Evolutionary conservation across 306 rosid species (phyloP).

Genomic region (Cyclanthera cordifolia): DNA sequence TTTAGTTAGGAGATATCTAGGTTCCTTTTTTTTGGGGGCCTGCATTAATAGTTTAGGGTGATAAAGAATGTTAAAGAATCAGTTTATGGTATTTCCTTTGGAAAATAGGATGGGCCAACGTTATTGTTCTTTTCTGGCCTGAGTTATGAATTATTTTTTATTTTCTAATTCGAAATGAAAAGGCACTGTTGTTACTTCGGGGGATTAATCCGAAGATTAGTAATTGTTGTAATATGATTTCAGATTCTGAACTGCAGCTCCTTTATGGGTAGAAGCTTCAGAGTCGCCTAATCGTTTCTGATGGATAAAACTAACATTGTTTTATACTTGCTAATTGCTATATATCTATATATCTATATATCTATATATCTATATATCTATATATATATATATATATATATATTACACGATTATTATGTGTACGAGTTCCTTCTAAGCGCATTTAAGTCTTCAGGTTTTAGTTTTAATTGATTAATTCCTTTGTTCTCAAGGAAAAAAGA

Average conservation of each 20-base stretch:
- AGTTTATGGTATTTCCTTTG: neutral
- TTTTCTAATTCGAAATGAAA: neutral
- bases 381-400: too few species aligned
- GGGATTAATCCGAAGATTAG: neutral
- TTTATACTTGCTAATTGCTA: neutral
- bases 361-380: too few species aligned
- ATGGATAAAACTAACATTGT: neutral
- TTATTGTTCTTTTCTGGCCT: neutral
- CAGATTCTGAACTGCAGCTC: neutral
- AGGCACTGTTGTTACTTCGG: neutral
- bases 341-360: too few species aligned
- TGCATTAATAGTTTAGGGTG: neutral
- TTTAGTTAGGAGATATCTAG: neutral
- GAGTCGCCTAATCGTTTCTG: neutral
- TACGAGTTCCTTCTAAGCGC: neutral
- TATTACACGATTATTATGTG: neutral
- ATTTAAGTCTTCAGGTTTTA: neutral
- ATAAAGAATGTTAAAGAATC: neutral
- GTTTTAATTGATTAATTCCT: neutral
- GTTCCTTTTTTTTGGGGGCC: neutral
- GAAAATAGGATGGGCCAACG: neutral
- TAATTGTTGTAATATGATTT: neutral
- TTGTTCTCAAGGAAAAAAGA: neutral
- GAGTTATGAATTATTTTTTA: neutral
- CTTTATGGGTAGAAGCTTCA: neutral